These are phyloP conservation scores for Tricharina praecox DNA, from an alignment of 495 filamentous ascomycete species.

Conservation along the genomic window DNA sequence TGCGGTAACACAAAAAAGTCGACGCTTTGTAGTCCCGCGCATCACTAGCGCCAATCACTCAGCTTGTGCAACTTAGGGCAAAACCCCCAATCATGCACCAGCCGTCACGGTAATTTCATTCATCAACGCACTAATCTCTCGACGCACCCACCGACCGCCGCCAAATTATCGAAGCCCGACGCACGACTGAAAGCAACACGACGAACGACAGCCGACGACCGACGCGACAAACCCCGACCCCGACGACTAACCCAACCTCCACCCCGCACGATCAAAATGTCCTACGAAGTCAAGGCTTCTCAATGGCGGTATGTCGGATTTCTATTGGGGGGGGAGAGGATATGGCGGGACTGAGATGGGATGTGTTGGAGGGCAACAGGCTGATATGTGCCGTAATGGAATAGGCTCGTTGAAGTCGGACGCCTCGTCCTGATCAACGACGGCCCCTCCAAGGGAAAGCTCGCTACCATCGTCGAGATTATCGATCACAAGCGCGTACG, in stretches of 20 bases:
- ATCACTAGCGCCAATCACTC: too few species aligned
- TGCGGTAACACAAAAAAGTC: background rate
- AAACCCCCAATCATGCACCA: background rate
- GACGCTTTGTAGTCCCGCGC: background rate
- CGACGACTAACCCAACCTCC: background rate
- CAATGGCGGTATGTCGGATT: slow-evolving; percentile 24
- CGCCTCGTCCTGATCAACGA: slow-evolving; percentile 72
- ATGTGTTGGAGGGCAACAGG: slow-evolving; percentile 6
- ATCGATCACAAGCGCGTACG: slow-evolving; percentile 99
- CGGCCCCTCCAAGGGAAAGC: slow-evolving; percentile 62
- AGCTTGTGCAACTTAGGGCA: too few species aligned
- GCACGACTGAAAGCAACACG: slow-evolving; percentile 13
- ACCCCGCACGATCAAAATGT: slow-evolving; percentile 17
- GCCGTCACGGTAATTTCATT: too few species aligned
- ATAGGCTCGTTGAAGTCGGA: slow-evolving; percentile 93
- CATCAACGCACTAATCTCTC: too few species aligned
- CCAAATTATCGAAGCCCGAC: too few species aligned
- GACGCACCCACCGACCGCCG: slow-evolving; percentile 4
- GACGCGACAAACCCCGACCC: too few species aligned
- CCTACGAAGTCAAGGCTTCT: slow-evolving; percentile 23
- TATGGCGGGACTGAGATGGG: slow-evolving; percentile 1
- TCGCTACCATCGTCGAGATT: slow-evolving; percentile 93
- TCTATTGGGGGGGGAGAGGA: slow-evolving; percentile 17
- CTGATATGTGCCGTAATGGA: slow-evolving; percentile 27
- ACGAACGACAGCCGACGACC: slow-evolving; percentile 17